A percentile compares a stretch with the other conserved stretches of the same genome.
Evolutionary conservation across 2,329 filamentous ascomycete species (phyloP).

Genomic region (Fusarium sp.): DNA sequence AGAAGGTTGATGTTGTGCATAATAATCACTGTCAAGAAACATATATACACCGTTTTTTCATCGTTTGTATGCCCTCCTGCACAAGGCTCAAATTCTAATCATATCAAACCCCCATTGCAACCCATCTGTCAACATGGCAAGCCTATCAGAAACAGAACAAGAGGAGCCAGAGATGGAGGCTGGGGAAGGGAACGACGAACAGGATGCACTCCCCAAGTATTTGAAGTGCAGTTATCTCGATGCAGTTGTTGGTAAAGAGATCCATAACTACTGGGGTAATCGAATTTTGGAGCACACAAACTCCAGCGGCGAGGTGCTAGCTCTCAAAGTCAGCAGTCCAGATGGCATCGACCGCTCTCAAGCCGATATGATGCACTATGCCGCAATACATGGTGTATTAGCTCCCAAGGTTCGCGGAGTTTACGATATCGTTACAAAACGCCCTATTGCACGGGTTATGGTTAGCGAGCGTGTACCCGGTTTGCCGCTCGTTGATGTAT

Average conservation of each 20-base stretch:
- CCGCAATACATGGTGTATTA: background rate
- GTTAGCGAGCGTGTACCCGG: background rate
- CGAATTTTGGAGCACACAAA: background rate
- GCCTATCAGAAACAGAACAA: background rate
- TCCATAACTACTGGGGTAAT: background rate
- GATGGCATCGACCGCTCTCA: background rate
- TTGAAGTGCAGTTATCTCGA: background rate
- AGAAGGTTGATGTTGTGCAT: no score
- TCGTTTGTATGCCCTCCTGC: accelerated
- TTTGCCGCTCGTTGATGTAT: background rate
- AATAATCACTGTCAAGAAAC: background rate
- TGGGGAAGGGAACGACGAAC: background rate
- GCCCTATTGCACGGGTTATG: background rate
- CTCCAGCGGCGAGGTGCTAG: accelerated
- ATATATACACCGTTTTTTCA: accelerated
- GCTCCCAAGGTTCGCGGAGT: background rate
- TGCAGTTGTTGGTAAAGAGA: background rate
- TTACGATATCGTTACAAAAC: background rate
- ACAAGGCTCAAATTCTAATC: accelerated
- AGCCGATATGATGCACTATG: slow-evolving; percentile 4
- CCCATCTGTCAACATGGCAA: background rate
- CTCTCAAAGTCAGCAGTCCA: background rate
- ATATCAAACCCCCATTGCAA: background rate
- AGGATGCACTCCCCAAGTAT: background rate
- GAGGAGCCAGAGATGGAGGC: accelerated